Evolutionary conservation across 768 basidiomycete genomes (phyloP).

Genomic region (Lyophyllum semitale): DNA sequence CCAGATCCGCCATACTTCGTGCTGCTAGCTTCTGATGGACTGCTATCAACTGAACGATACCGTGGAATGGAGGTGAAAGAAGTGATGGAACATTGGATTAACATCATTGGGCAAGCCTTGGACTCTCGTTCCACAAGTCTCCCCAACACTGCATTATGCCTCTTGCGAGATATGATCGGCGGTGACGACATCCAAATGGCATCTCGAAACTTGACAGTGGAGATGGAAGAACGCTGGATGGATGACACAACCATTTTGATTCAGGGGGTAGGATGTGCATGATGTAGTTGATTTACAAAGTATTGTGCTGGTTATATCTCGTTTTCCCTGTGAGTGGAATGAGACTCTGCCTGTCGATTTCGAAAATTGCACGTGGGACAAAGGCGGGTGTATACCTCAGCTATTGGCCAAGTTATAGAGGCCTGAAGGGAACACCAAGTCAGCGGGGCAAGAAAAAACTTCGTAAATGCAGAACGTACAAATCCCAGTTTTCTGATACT

Average conservation of each 20-base stretch:
- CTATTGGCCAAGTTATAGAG: slow-evolving; percentile 73
- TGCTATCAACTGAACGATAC: slow-evolving; percentile 20
- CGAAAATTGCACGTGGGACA: slow-evolving; percentile 51
- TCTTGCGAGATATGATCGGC: slow-evolving; percentile 45
- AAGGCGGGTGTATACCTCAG: slow-evolving; percentile 62
- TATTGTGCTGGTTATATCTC: not conserved
- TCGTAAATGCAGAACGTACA: slow-evolving; percentile 38
- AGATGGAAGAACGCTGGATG: slow-evolving; percentile 45
- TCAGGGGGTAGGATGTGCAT: slow-evolving; percentile 20
- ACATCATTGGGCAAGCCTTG: slow-evolving; percentile 3
- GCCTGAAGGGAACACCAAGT: slow-evolving; percentile 41
- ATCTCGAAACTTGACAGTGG: slow-evolving; percentile 44
- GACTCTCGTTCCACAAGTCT: slow-evolving; percentile 1
- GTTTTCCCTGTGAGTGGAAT: not conserved
- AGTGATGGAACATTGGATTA: slow-evolving; percentile 4
- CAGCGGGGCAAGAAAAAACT: not conserved
- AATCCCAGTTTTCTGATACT: slow-evolving; percentile 61
- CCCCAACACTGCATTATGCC: slow-evolving; percentile 34
- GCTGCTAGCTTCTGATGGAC: slow-evolving; percentile 45
- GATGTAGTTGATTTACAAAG: not conserved
- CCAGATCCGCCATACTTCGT: slow-evolving; percentile 34
- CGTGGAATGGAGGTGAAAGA: slow-evolving; percentile 8
- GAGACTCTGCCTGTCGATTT: slow-evolving; percentile 5
- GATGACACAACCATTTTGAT: slow-evolving; percentile 49
- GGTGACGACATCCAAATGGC: slow-evolving; percentile 32